A percentile compares a stretch with the other conserved stretches of the same genome.
Evolutionary conservation across 164 flowering plant species (phyloP).

Genomic region (Stephania cephalantha): DNA sequence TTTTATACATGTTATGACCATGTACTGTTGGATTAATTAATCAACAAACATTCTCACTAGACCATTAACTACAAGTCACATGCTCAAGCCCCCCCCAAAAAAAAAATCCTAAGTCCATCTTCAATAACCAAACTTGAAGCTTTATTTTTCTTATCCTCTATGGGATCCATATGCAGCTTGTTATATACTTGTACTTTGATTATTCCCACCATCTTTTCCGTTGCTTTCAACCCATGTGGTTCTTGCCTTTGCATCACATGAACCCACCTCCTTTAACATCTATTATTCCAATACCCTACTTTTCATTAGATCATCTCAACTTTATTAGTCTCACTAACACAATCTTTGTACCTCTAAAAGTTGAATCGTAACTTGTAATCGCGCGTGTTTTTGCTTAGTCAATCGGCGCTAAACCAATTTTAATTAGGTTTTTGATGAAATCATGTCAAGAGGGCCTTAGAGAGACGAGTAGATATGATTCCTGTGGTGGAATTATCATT

Average conservation of each 20-base stretch:
- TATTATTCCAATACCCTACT: slow-evolving; percentile 19
- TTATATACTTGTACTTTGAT: slow-evolving; percentile 12
- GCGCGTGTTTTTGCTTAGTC: not conserved
- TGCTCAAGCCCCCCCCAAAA: slow-evolving; percentile 3
- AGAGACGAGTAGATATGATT: slow-evolving; percentile 13
- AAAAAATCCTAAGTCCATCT: not conserved
- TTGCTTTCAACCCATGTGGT: slow-evolving; percentile 28
- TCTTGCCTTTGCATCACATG: slow-evolving; percentile 32
- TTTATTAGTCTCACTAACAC: not conserved
- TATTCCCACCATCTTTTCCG: slow-evolving; percentile 21
- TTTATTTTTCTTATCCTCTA: not conserved
- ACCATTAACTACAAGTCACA: slow-evolving; percentile 16
- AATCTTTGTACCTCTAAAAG: slow-evolving; percentile 9
- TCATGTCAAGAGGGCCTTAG: slow-evolving; percentile 8
- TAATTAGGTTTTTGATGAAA: slow-evolving; percentile 1
- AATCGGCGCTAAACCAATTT: slow-evolving; percentile 21
- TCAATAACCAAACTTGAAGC: not conserved
- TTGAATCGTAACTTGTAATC: slow-evolving; percentile 7
- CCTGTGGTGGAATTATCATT: slow-evolving; percentile 22
- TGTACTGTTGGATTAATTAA: not conserved
- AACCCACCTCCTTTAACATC: slow-evolving; percentile 32
- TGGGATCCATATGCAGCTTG: not conserved
- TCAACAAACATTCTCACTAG: slow-evolving; percentile 8
- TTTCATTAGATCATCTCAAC: slow-evolving; percentile 20
- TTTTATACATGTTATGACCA: not conserved